Evolutionary conservation across 1,284 basidiomycete species (phyloP).

Genomic region (Microbotryum lychnidis-dioicae): DNA sequence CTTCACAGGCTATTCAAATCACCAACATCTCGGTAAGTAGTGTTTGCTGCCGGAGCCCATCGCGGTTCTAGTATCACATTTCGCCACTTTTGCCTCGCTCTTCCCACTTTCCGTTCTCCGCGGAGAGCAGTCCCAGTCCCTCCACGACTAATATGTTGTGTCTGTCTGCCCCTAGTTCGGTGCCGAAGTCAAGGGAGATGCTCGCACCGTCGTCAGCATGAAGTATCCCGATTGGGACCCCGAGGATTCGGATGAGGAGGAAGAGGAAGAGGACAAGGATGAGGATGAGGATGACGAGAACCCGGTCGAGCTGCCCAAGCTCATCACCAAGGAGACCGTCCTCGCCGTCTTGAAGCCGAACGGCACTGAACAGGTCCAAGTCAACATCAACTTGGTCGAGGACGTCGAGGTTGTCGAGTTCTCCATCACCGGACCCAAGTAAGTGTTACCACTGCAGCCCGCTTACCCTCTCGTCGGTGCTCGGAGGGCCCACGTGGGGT

Average conservation of each 20-base stretch:
- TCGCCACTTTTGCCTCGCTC: not conserved
- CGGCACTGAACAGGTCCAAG: conserved; percentile 65
- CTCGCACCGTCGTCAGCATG: conserved; percentile 63
- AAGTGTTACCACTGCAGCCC: conserved; percentile 22
- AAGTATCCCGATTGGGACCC: conserved; percentile 38
- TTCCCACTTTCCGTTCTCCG: not conserved
- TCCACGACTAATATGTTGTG: not conserved
- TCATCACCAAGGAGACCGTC: conserved; percentile 46
- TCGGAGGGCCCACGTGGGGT: not conserved
- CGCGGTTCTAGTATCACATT: not conserved
- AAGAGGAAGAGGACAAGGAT: conserved; percentile 42
- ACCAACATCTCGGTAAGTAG: conserved; percentile 30
- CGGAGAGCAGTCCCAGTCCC: not conserved
- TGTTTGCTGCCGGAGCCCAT: not conserved
- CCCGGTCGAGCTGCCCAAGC: conserved; percentile 48
- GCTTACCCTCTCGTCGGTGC: too few relatives aligned
- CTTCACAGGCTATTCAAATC: conserved; percentile 23
- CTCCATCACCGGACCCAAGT: conserved; percentile 77
- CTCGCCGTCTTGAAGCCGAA: conserved; percentile 56
- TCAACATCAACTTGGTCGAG: conserved; percentile 57
- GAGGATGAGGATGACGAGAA: conserved; percentile 44
- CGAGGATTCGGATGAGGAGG: conserved; percentile 41
- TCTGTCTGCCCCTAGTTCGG: conserved; percentile 17
- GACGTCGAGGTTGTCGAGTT: conserved; percentile 59
- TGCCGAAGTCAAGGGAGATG: conserved; percentile 29